Percentiles rank a stretch among this genome's conserved stretches.
Evolutionary conservation across 1,284 basidiomycete genomes (phyloP).

Genomic region (Fistulina hepatica): DNA sequence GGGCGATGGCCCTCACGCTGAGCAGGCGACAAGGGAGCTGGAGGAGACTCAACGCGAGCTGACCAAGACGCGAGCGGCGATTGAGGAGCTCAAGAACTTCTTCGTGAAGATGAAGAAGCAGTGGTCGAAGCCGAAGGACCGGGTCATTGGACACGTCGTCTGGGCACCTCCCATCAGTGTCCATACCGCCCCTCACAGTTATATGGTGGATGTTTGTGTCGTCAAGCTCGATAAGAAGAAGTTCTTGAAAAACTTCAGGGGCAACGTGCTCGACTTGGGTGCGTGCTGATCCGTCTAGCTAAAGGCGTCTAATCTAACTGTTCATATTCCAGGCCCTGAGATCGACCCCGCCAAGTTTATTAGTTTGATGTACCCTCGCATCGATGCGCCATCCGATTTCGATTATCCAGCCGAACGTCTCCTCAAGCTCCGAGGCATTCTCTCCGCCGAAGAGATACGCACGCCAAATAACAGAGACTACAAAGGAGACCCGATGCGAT

Average conservation of each 20-base stretch:
- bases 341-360: constrained; percentile 17
- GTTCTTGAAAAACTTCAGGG: constrained; percentile 22
- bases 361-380: constrained; percentile 13
- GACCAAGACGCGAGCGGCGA: constrained; percentile 12
- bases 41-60: constrained; percentile 13
- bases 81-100: constrained; percentile 21
- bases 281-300: constrained; percentile 16
- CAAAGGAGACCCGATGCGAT: constrained; percentile 19
- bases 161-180: constrained; percentile 25
- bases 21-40: constrained; percentile 11
- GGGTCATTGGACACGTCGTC: constrained; percentile 26
- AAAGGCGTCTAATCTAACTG: constrained; percentile 17
- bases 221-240: constrained; percentile 27
- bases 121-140: constrained; percentile 22
- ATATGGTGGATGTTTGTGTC: constrained; percentile 27
- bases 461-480: too few relatives aligned
- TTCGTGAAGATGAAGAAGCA: constrained; percentile 20
- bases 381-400: constrained; percentile 22
- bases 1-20: constrained; percentile 7
- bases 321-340: constrained; percentile 20
- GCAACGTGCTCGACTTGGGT: constrained; percentile 26
- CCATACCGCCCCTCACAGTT: constrained; percentile 12
- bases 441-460: constrained; percentile 22
- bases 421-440: constrained; percentile 21
- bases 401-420: constrained; percentile 24